Conservation (phyloP, 2,329 filamentous ascomycete genomes). For the Venturia pyrina region DNA sequence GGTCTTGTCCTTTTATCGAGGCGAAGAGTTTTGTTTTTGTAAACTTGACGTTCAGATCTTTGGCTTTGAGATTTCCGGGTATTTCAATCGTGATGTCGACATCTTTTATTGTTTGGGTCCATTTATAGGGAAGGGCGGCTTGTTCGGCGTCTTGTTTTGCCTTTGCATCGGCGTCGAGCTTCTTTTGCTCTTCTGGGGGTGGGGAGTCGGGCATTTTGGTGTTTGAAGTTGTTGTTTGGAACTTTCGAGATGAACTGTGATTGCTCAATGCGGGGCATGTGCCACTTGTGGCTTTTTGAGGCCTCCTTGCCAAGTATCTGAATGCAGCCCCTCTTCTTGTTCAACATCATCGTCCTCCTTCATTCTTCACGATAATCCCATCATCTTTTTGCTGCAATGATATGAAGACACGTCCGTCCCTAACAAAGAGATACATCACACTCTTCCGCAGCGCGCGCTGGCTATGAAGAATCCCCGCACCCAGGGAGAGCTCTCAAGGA, state of each 20-base stretch:
- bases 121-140: conserved; percentile 87
- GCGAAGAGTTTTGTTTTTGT: conserved; percentile 70
- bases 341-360: too few species aligned
- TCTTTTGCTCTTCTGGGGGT: conserved; percentile 43
- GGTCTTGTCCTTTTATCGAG: conserved; percentile 77
- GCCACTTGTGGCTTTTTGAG: background rate
- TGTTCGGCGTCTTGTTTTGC: conserved; percentile 80
- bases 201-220: conserved; percentile 27
- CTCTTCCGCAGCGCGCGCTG: too few species aligned
- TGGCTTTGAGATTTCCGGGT: conserved; percentile 72
- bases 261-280: background rate
- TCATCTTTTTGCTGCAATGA: too few species aligned
- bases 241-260: conserved; percentile 5
- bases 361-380: too few species aligned
- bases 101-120: conserved; percentile 87
- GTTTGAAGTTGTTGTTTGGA: background rate
- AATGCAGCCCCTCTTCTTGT: too few species aligned
- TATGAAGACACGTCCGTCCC: too few species aligned
- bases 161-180: conserved; percentile 46
- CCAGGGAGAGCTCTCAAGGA: too few species aligned
- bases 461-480: too few species aligned
- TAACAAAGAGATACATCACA: too few species aligned
- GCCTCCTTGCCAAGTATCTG: background rate
- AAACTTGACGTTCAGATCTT: conserved; percentile 74
- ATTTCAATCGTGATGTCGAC: conserved; percentile 71